Conservation (phyloP, 148 eudicot genomes). For the Linanthus parryae region DNA sequence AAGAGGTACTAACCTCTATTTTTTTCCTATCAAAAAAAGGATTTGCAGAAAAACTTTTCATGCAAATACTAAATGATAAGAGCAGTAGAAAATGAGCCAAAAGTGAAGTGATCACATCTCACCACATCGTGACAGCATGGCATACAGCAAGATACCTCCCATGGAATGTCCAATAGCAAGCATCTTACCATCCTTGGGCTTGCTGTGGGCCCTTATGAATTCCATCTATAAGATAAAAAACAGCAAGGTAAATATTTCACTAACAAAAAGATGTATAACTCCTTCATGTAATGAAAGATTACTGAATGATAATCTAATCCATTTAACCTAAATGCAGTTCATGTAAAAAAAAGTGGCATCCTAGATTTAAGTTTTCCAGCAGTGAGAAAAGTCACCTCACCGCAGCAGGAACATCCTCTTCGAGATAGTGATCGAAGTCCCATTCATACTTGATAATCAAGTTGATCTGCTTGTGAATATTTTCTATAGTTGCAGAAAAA, state of each 20-base stretch:
- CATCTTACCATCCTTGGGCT: slow-evolving; percentile 80
- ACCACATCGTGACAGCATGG: slow-evolving; percentile 81
- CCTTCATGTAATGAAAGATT: too few relatives aligned
- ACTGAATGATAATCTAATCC: too few relatives aligned
- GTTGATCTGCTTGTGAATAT: slow-evolving; percentile 90
- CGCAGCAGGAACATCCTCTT: slow-evolving; percentile 96
- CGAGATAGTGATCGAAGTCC: slow-evolving; percentile 95
- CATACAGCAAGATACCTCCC: slow-evolving; percentile 97
- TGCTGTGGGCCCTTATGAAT: slow-evolving; percentile 62
- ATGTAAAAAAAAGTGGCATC: background rate
- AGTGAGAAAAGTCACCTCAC: slow-evolving; percentile 84
- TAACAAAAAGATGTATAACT: too few relatives aligned
- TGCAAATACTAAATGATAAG: too few relatives aligned
- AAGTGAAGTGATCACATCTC: too few relatives aligned
- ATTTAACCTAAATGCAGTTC: too few relatives aligned
- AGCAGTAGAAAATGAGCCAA: too few relatives aligned
- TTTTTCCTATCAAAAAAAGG: too few relatives aligned
- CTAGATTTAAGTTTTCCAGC: slow-evolving; percentile 16
- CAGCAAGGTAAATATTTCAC: background rate
- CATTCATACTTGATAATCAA: slow-evolving; percentile 90
- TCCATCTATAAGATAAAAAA: slow-evolving; percentile 51
- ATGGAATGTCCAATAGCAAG: slow-evolving; percentile 98
- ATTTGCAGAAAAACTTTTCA: too few relatives aligned
- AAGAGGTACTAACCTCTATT: too few relatives aligned
- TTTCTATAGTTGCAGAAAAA: slow-evolving; percentile 62